phyloP scores from a whole-genome alignment of 2,329 filamentous ascomycete genomes.

The Penicillium paneum region DNA sequence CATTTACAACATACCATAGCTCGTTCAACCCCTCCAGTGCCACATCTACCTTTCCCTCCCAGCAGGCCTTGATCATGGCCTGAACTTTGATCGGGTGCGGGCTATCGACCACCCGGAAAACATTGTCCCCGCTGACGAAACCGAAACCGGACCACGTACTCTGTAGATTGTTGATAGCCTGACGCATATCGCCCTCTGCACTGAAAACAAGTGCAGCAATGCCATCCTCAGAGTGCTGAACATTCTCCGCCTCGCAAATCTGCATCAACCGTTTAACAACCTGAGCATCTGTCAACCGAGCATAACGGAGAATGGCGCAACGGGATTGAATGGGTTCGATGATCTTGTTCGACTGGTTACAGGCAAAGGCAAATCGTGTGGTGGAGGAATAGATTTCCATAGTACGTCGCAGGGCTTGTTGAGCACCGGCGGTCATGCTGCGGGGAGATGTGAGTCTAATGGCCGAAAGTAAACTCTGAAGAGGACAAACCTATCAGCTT shows the following conservation, averaged over 20 bases:
- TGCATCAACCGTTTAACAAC: slow-evolving; percentile 87
- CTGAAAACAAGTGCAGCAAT: slow-evolving; percentile 95
- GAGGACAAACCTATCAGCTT: slow-evolving; percentile 70
- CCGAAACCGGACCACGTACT: slow-evolving; percentile 91
- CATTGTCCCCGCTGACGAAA: slow-evolving; percentile 95
- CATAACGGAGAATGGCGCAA: slow-evolving; percentile 92
- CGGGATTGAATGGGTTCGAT: slow-evolving; percentile 98
- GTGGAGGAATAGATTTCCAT: slow-evolving; percentile 99
- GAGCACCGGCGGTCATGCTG: slow-evolving; percentile 91
- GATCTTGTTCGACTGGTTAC: slow-evolving; percentile 98
- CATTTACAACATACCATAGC: slow-evolving; percentile 62
- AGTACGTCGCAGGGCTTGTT: slow-evolving; percentile 88
- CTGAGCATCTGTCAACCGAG: slow-evolving; percentile 86
- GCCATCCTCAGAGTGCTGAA: slow-evolving; percentile 88
- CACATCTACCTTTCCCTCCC: slow-evolving; percentile 84
- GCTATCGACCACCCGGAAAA: slow-evolving; percentile 95
- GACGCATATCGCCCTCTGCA: slow-evolving; percentile 96
- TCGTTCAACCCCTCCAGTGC: slow-evolving; percentile 84
- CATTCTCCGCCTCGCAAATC: slow-evolving; percentile 87
- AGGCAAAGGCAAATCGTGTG: slow-evolving; percentile 94
- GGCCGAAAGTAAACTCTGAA: background rate
- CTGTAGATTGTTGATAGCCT: slow-evolving; percentile 98
- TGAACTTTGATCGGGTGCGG: slow-evolving; percentile 98
- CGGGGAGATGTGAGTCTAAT: slow-evolving; percentile 1
- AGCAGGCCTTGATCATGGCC: slow-evolving; percentile 96